Evolutionary conservation across 2,329 filamentous ascomycete genomes (phyloP).

Genomic region (Eutypa lata): DNA sequence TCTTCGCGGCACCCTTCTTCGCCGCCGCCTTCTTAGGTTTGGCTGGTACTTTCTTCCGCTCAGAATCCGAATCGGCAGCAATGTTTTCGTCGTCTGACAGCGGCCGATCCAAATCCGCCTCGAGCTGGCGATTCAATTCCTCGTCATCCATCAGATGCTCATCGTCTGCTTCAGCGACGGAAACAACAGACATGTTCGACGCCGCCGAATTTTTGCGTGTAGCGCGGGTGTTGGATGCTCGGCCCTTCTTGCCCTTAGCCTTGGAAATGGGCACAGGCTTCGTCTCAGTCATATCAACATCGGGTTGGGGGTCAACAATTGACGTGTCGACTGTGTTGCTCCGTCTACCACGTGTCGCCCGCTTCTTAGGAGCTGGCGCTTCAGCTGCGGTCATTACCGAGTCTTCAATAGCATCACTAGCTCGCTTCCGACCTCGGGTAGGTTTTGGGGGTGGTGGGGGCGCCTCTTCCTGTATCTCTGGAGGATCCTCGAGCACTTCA

Average conservation of each 20-base stretch:
- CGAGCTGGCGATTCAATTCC: slow-evolving; percentile 63
- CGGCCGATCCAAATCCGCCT: slow-evolving; percentile 60
- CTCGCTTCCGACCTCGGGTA: slow-evolving; percentile 58
- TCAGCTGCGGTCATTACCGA: slow-evolving; percentile 39
- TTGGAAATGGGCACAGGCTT: slow-evolving; percentile 24
- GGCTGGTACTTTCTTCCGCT: slow-evolving; percentile 33
- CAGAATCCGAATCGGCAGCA: slow-evolving; percentile 43
- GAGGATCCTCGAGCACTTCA: slow-evolving; percentile 42
- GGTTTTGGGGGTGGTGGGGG: slow-evolving; percentile 36
- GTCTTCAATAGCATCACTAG: slow-evolving; percentile 57
- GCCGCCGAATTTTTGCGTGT: slow-evolving; percentile 47
- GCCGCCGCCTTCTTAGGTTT: slow-evolving; percentile 26
- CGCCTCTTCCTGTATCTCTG: slow-evolving; percentile 24
- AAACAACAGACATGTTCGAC: slow-evolving; percentile 42
- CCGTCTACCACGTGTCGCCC: slow-evolving; percentile 48
- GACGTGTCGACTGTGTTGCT: slow-evolving; percentile 43
- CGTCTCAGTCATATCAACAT: slow-evolving; percentile 38
- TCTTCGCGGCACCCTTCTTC: slow-evolving; percentile 22
- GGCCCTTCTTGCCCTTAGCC: slow-evolving; percentile 41
- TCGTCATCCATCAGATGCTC: slow-evolving; percentile 54
- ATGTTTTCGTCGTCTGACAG: slow-evolving; percentile 52
- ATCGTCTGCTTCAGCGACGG: slow-evolving; percentile 31
- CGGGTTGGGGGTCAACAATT: slow-evolving; percentile 33
- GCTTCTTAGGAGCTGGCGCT: slow-evolving; percentile 56
- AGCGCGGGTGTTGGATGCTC: slow-evolving; percentile 38